A percentile compares a stretch with the other conserved stretches of the same genome.
These are phyloP conservation scores for Lactarius deliciosus DNA, from an alignment of 768 basidiomycete genomes.

Conservation along the genomic window DNA sequence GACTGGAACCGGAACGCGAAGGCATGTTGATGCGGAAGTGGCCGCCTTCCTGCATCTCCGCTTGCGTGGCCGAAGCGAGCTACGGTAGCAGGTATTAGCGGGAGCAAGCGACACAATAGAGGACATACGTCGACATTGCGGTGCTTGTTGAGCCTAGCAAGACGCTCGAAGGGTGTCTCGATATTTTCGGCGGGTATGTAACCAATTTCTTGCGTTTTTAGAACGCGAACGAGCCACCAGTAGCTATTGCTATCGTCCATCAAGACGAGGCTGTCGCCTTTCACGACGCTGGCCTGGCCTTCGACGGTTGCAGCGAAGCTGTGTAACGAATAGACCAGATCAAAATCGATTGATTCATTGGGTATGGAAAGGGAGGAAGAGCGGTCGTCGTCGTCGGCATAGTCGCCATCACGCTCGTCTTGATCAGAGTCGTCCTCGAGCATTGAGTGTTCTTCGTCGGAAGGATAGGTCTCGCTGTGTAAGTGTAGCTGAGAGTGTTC, in stretches of 20 bases:
- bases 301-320: slow-evolving; percentile 98
- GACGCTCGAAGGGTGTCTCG: slow-evolving; percentile 95
- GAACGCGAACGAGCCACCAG: slow-evolving; percentile 99
- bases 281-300: slow-evolving; percentile 97
- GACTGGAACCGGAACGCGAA: slow-evolving; percentile 49
- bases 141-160: slow-evolving; percentile 95
- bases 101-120: neutral
- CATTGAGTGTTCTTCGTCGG: slow-evolving; percentile 78
- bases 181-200: slow-evolving; percentile 99
- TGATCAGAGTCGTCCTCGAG: slow-evolving; percentile 82
- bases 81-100: slow-evolving; percentile 34
- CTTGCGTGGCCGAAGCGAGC: slow-evolving; percentile 74
- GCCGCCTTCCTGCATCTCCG: slow-evolving; percentile 63
- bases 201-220: slow-evolving; percentile 98
- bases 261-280: slow-evolving; percentile 92
- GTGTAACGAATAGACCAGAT: slow-evolving; percentile 89
- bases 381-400: slow-evolving; percentile 73
- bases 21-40: slow-evolving; percentile 52
- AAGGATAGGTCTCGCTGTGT: slow-evolving; percentile 50
- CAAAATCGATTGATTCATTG: slow-evolving; percentile 91
- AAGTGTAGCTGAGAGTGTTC: slow-evolving; percentile 51
- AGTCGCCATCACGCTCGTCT: slow-evolving; percentile 65
- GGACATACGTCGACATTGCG: slow-evolving; percentile 89
- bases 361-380: slow-evolving; percentile 85
- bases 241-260: slow-evolving; percentile 99